Base-by-base conservation (phyloP, 2,329 filamentous ascomycete genomes). In the Biscogniauxia marginata region DNA sequence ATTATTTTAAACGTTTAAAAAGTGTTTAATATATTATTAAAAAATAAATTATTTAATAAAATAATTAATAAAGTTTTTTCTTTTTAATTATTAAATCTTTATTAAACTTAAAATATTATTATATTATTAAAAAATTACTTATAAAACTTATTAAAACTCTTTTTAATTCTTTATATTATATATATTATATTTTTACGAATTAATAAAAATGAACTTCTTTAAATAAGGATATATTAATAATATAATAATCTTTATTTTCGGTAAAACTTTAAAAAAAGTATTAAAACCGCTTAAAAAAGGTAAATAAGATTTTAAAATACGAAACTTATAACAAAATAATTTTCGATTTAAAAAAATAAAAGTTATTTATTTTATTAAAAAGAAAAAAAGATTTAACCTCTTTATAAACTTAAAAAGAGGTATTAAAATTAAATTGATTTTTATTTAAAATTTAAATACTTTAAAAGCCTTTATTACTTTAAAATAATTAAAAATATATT, bases 21-120 rank as follows among this genome's bases (percentile, higher is more conserved):
- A n/a, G n/a, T n/a, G 13, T 49, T 49, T 49, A 49, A 49, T 30
- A 30, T 19, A 13, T 49, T 49, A 30, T 20, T 49, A n/a, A 24
- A 25, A 49, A 5, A 25, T 13, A 23, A 30, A 16, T 23, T 49
- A 4, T 25, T 49, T 23, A 7, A 25, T 16, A 3, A 19, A 13
- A 49, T 49, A 49, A 30, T n/a, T 5, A 7, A 16, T 3, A 23
- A 49, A 49, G 25, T 13, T 4, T 49, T 23, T 19, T 16, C 23
- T 13, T 49, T 49, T 3, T 6, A 3, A 5, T 23, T 5, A 16
- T 24, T 49, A 49, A 23, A 22, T n/a, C n/a, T n/a, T n/a, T n/a
- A n/a, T n/a, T n/a, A n/a, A n/a, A n/a, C n/a, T n/a, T n/a, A n/a
- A n/a, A n/a, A n/a, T n/a, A n/a, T n/a, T n/a, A n/a, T n/a, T n/a